These are phyloP conservation scores for Kodamaea fukazawae DNA, from an alignment of 805 yeast genomes.

Conservation along the genomic window DNA sequence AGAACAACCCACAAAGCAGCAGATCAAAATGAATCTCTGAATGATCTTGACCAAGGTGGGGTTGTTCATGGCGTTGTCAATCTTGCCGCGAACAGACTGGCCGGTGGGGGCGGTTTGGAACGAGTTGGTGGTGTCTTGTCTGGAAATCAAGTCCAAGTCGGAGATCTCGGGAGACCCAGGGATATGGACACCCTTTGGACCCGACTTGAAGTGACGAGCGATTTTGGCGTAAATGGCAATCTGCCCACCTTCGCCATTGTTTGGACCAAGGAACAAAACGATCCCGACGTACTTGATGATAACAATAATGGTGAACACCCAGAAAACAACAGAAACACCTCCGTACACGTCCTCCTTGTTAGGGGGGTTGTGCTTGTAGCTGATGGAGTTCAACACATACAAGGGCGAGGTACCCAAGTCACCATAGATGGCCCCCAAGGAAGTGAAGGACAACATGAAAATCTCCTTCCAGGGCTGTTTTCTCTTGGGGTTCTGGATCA, in stretches of 20 bases:
- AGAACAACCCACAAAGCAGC: slow-evolving; percentile 54
- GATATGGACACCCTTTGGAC: slow-evolving; percentile 44
- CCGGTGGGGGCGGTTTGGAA: slow-evolving; percentile 17
- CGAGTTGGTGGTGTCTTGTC: slow-evolving; percentile 39
- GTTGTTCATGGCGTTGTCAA: slow-evolving; percentile 17
- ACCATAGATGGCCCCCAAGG: slow-evolving; percentile 63
- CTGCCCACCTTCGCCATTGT: slow-evolving; percentile 63
- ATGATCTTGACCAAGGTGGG: slow-evolving; percentile 28
- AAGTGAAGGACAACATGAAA: slow-evolving; percentile 36
- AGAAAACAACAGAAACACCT: slow-evolving; percentile 51
- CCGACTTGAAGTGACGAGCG: slow-evolving; percentile 47
- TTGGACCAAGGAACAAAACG: slow-evolving; percentile 51
- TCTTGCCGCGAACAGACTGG: slow-evolving; percentile 10
- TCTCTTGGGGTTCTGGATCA: not conserved
- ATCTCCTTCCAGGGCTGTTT: slow-evolving; percentile 21
- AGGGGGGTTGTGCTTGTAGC: slow-evolving; percentile 28
- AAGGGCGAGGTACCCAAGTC: slow-evolving; percentile 63
- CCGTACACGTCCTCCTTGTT: slow-evolving; percentile 44
- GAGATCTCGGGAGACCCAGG: slow-evolving; percentile 37
- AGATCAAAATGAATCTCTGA: slow-evolving; percentile 31
- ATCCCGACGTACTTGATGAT: slow-evolving; percentile 49
- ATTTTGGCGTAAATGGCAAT: slow-evolving; percentile 61
- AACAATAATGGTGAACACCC: slow-evolving; percentile 53
- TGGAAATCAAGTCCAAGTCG: slow-evolving; percentile 26
- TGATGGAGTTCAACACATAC: slow-evolving; percentile 42